Base-by-base conservation (phyloP, 2,329 filamentous ascomycete species). In the Fusarium abutilonis region DNA sequence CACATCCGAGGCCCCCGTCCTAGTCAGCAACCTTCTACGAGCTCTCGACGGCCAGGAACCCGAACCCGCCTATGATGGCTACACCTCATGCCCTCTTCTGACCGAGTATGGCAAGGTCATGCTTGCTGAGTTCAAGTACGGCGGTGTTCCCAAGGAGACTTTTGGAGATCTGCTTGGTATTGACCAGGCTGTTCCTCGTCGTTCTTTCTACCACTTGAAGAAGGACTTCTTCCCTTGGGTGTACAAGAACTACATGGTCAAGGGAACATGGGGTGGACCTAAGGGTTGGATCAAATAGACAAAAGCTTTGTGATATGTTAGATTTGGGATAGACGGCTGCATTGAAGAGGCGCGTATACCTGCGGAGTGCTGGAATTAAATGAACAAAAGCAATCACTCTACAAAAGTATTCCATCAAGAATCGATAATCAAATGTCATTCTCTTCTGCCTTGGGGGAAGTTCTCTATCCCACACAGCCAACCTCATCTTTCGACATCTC, bases 201-300 rank as follows among this genome's bases (percentile, higher is more conserved):
- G 81, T 4, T 76, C 81, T 0, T 89, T 89, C 68, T 89, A 86
- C 63, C 77, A 87, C 65, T 64, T 89, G 40, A 89, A 89, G 78
- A 88, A 86, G 75, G 82, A 88, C 68, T 89, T 89, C 67, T 89
- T 89, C 74, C 86, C 86, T 0, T 88, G 86, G 86, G 86, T 89
- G 3, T 88, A 88, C 73, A 81, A 79, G 49, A 80, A 83, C 34
- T 80, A 78, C 34, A 82, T 87, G 80, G 80, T 88, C 7, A 87
- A 85, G 74, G 86, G 86, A 6, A 83, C 78, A 8, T 88, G 86
- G 86, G 85, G 77, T 19, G 86, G 86, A 6, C 83, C 85, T 0
- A 85, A 83, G 70, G 85, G 85, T 0, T 86, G 75, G 75, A 48
- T 64, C 21, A 66, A 52, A 56, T 64, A 64, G 31, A 40, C 9